Evolutionary conservation across 2,329 filamentous ascomycete genomes (phyloP).

Genomic region (Orbilia quercus): DNA sequence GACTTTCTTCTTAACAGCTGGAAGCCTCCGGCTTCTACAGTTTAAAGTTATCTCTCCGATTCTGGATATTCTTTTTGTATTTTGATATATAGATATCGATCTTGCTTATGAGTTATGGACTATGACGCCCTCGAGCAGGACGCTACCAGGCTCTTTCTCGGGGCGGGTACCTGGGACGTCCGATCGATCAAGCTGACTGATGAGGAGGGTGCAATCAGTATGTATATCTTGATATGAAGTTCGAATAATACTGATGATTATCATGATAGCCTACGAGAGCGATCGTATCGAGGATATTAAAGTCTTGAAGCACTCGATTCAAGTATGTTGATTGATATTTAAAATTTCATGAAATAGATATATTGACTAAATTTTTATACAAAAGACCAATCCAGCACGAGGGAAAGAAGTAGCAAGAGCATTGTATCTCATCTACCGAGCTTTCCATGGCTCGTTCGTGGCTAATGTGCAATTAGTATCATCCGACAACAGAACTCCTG

Average conservation of each 20-base stretch:
- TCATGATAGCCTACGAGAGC: neutral
- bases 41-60: neutral
- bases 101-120: constrained; percentile 2
- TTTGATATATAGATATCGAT: no score
- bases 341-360: neutral
- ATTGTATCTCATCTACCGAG: neutral
- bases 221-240: neutral
- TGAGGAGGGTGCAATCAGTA: neutral
- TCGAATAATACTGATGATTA: neutral
- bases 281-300: neutral
- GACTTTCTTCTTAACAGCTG: no score
- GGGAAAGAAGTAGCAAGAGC: neutral
- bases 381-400: neutral
- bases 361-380: neutral
- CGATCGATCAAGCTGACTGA: neutral
- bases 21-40: neutral
- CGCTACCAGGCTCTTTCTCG: neutral
- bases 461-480: neutral
- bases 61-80: no score
- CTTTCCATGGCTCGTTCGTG: neutral
- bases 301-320: neutral
- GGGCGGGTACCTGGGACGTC: neutral
- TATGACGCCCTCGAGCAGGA: neutral
- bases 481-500: neutral
- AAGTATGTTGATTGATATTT: neutral